A percentile compares a stretch with the other conserved stretches of the same genome.
phyloP scores from a whole-genome alignment of 306 rosid genomes.

The Myrica gale region DNA sequence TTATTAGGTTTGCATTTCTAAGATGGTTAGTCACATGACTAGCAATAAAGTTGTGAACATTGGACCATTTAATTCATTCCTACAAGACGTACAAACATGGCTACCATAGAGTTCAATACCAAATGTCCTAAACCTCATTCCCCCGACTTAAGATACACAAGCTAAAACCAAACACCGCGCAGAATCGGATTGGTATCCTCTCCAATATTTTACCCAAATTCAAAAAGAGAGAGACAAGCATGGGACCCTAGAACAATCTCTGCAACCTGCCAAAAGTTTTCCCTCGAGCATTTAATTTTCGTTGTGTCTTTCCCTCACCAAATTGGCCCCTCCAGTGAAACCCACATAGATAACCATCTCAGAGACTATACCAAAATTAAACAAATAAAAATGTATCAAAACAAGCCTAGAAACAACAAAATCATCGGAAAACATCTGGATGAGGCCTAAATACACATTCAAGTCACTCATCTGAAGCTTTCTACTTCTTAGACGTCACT shows the following conservation, averaged over 20 bases:
- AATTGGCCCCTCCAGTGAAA: background rate
- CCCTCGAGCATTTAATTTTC: no score
- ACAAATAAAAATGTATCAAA: background rate
- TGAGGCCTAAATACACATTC: background rate
- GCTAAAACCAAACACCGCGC: no score
- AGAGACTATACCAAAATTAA: background rate
- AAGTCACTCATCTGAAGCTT: background rate
- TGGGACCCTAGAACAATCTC: no score
- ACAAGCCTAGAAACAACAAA: background rate
- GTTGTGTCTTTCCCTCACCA: no score
- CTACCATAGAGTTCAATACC: background rate
- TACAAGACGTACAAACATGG: background rate
- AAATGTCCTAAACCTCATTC: background rate
- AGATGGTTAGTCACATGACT: background rate
- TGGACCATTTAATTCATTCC: background rate
- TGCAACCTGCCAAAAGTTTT: no score
- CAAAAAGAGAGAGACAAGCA: no score
- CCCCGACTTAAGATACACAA: background rate
- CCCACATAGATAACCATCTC: background rate
- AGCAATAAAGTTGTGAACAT: background rate
- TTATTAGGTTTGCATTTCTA: background rate
- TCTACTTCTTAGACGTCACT: background rate
- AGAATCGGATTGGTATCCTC: no score
- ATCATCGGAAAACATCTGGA: background rate
- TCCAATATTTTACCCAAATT: no score